Evolutionary conservation across 2,329 filamentous ascomycete species (phyloP).

Genomic region (Aureobasidium sp.): DNA sequence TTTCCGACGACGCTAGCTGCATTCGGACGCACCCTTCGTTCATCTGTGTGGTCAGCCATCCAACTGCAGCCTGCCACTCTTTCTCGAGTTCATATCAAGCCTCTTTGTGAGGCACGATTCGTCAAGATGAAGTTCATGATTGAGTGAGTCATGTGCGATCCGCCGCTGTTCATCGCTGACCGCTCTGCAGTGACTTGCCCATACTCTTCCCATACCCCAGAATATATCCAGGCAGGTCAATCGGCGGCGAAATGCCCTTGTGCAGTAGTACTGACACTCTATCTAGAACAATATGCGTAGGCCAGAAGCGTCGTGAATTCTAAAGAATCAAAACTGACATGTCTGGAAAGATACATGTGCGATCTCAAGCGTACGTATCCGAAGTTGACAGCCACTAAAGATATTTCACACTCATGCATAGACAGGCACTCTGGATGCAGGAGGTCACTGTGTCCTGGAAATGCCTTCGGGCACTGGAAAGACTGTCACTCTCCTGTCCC

Average conservation of each 20-base stretch:
- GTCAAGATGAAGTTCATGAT: slow-evolving; percentile 71
- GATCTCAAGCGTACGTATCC: slow-evolving; percentile 59
- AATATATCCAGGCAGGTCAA: slow-evolving; percentile 53
- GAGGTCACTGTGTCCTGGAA: slow-evolving; percentile 92
- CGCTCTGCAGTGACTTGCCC: slow-evolving; percentile 52
- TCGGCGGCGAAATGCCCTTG: background rate
- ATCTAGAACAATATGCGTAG: slow-evolving; percentile 57
- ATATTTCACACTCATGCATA: background rate
- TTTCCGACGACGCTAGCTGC: background rate
- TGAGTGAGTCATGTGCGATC: slow-evolving; percentile 45
- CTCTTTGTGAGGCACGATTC: background rate
- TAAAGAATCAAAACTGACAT: background rate
- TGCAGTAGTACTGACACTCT: slow-evolving; percentile 17
- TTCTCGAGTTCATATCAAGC: background rate
- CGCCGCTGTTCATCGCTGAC: background rate
- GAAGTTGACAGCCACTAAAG: background rate
- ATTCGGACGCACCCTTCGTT: slow-evolving; percentile 7
- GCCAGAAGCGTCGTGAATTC: slow-evolving; percentile 16
- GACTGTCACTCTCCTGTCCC: slow-evolving; percentile 86
- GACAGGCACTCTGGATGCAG: slow-evolving; percentile 73
- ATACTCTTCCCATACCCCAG: slow-evolving; percentile 69
- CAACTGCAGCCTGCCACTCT: background rate
- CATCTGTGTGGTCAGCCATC: slow-evolving; percentile 11
- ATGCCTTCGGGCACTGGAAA: slow-evolving; percentile 99
- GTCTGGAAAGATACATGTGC: slow-evolving; percentile 59